Evolutionary conservation across 768 basidiomycete genomes (phyloP).

Genomic region (Lactarius quietus): DNA sequence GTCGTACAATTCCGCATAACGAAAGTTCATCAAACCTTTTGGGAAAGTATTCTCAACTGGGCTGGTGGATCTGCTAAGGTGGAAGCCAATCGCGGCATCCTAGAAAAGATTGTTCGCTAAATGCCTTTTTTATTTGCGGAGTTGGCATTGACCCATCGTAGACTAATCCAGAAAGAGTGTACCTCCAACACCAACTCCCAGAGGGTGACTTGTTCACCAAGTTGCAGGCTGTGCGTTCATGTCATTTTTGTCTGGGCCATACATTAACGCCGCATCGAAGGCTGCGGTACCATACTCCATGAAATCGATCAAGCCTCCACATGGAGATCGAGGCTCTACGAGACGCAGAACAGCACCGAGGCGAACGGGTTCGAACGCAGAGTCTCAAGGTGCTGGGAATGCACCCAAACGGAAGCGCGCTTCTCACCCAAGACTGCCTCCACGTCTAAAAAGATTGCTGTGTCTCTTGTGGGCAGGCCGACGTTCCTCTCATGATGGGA

Average conservation of each 20-base stretch:
- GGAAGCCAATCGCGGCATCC: constrained; percentile 43
- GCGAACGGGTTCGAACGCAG: constrained; percentile 28
- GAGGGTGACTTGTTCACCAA: constrained; percentile 55
- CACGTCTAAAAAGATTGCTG: constrained; percentile 51
- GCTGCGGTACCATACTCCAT: constrained; percentile 48
- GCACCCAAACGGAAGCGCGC: constrained; percentile 43
- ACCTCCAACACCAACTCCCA: constrained; percentile 54
- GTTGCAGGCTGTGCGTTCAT: constrained; percentile 50
- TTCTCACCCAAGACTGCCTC: constrained; percentile 34
- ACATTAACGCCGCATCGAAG: constrained; percentile 30
- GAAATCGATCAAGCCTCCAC: constrained; percentile 55
- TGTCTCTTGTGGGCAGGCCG: constrained; percentile 56
- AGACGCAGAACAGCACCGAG: constrained; percentile 37
- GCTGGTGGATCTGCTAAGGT: constrained; percentile 53
- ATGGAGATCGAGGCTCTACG: constrained; percentile 34
- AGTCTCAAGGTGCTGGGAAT: constrained; percentile 19
- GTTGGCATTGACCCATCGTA: constrained; percentile 26
- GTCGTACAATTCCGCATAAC: constrained; percentile 48
- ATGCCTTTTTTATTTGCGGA: background rate
- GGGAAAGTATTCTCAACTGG: constrained; percentile 62
- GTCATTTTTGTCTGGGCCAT: background rate
- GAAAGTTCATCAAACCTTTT: constrained; percentile 45
- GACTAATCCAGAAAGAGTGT: constrained; percentile 46
- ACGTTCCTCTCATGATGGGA: constrained; percentile 73
- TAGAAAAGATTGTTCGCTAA: constrained; percentile 45